A percentile compares a stretch with the other conserved stretches of the same genome.
Evolutionary conservation across 2,329 filamentous ascomycete species (phyloP).

Genomic region (Rutstroemia sp.): DNA sequence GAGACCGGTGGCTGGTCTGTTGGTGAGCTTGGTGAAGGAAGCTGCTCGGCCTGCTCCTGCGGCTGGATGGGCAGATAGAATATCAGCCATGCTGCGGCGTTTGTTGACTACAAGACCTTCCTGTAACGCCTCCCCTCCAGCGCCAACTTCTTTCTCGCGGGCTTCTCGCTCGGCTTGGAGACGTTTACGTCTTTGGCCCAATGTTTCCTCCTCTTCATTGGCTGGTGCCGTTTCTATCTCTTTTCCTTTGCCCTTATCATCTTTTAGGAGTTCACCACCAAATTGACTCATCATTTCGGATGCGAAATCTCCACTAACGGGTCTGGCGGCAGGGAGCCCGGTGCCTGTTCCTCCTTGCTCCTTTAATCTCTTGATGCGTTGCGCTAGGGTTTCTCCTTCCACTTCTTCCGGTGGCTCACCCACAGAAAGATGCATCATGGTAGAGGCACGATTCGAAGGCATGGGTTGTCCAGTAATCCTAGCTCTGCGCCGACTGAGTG

Average conservation of each 20-base stretch:
- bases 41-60: conserved; percentile 18
- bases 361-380: conserved; percentile 58
- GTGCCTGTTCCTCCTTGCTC: conserved; percentile 37
- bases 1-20: conserved; percentile 23
- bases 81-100: conserved; percentile 35
- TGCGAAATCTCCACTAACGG: conserved; percentile 60
- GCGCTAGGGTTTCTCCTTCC: conserved; percentile 59
- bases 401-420: conserved; percentile 28
- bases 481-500: conserved; percentile 34
- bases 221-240: conserved; percentile 27
- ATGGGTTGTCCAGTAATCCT: conserved; percentile 23
- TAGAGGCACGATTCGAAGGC: conserved; percentile 19
- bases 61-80: conserved; percentile 45
- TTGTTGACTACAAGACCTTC: conserved; percentile 26
- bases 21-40: conserved; percentile 11
- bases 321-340: conserved; percentile 31
- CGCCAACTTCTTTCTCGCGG: conserved; percentile 46
- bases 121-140: conserved; percentile 1
- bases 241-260: conserved; percentile 29
- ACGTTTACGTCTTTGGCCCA: conserved; percentile 68
- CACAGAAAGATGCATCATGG: conserved; percentile 21
- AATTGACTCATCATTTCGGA: conserved; percentile 61
- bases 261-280: conserved; percentile 35
- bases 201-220: conserved; percentile 63
- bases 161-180: conserved; percentile 65